A percentile compares a stretch with the other conserved stretches of the same genome.
Conservation (phyloP, 2,329 filamentous ascomycete species). For the Zymoseptoria ardabiliae region DNA sequence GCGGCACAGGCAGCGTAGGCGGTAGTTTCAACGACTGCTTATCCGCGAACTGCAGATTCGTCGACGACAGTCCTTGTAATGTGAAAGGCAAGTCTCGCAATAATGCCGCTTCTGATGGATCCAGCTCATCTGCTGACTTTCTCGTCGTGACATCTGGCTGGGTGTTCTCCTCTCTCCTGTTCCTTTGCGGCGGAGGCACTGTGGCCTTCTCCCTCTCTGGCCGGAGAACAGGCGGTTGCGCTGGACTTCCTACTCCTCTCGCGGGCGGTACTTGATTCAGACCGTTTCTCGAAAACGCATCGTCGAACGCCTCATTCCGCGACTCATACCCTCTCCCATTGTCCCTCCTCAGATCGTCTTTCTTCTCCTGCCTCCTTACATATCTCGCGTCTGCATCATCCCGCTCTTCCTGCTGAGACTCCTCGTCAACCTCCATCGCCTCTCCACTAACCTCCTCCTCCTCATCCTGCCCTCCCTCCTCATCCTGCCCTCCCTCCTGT, state of each 20-base stretch:
- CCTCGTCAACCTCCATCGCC: slow-evolving; percentile 6
- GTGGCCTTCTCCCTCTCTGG: slow-evolving; percentile 14
- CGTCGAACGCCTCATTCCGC: slow-evolving; percentile 34
- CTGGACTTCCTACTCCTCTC: slow-evolving; percentile 20
- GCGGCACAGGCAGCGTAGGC: slow-evolving; percentile 67
- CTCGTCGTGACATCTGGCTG: slow-evolving; percentile 6
- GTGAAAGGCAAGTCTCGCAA: slow-evolving; percentile 78
- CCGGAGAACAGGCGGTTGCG: slow-evolving; percentile 13
- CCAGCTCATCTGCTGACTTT: slow-evolving; percentile 4
- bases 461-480: slow-evolving; percentile 3
- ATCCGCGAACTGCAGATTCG: slow-evolving; percentile 68
- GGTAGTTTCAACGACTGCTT: slow-evolving; percentile 68
- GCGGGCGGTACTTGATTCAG: slow-evolving; percentile 32
- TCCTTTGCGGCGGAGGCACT: slow-evolving; percentile 16
- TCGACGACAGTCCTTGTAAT: slow-evolving; percentile 82
- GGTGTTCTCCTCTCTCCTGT: slow-evolving; percentile 6
- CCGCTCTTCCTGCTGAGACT: slow-evolving; percentile 11
- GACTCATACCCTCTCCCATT: slow-evolving; percentile 5
- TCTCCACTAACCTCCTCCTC: slow-evolving; percentile 5
- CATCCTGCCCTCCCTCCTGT: slow-evolving; percentile 3
- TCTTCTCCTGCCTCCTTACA: slow-evolving; percentile 3
- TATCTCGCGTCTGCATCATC: slow-evolving; percentile 2
- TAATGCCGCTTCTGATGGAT: slow-evolving; percentile 37
- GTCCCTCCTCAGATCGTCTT: slow-evolving; percentile 2
- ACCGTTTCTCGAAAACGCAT: slow-evolving; percentile 42